Percentiles rank a stretch among this genome's conserved stretches.
phyloP scores from a whole-genome alignment of 2,329 filamentous ascomycete genomes.

The Monosporascus sp. region DNA sequence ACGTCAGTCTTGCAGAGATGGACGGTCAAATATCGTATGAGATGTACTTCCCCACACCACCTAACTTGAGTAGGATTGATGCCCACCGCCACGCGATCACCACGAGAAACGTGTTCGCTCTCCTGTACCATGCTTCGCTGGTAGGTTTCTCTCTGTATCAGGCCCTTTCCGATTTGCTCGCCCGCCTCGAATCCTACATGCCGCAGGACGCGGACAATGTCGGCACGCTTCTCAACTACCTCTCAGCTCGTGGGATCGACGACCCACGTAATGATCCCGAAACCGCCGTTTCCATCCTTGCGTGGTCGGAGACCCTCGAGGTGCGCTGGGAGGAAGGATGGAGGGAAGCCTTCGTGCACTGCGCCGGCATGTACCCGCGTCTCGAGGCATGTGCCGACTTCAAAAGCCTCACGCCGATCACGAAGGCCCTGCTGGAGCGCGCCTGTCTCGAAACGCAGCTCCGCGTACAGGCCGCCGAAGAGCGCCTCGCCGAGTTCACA shows the following conservation, averaged over 20 bases:
- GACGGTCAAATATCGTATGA: constrained; percentile 55
- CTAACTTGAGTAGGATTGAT: constrained; percentile 40
- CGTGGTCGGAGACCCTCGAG: constrained; percentile 58
- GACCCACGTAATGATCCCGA: constrained; percentile 58
- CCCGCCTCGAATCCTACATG: constrained; percentile 54
- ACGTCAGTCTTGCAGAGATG: constrained; percentile 34
- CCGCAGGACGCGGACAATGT: constrained; percentile 51
- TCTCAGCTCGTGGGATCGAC: constrained; percentile 54
- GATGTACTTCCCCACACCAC: constrained; percentile 57
- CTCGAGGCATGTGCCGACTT: constrained; percentile 52
- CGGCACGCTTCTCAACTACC: constrained; percentile 55
- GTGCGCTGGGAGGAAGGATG: constrained; percentile 63
- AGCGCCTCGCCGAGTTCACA: constrained; percentile 53
- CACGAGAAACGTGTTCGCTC: constrained; percentile 63
- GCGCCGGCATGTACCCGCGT: constrained; percentile 55
- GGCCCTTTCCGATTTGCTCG: constrained; percentile 56
- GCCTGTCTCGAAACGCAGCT: constrained; percentile 57
- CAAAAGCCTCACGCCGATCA: constrained; percentile 53
- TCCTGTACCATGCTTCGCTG: constrained; percentile 58
- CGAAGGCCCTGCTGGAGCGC: constrained; percentile 56
- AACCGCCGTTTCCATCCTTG: constrained; percentile 54
- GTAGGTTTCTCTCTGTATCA: constrained; percentile 60
- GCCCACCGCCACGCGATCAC: constrained; percentile 56
- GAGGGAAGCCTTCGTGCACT: constrained; percentile 62
- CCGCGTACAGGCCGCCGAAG: constrained; percentile 56